Percentiles rank a stretch among this genome's conserved stretches.
These are phyloP conservation scores for Blastocystis sp. DNA, from an alignment of 352 stramenopile genomes.

Conservation along the genomic window DNA sequence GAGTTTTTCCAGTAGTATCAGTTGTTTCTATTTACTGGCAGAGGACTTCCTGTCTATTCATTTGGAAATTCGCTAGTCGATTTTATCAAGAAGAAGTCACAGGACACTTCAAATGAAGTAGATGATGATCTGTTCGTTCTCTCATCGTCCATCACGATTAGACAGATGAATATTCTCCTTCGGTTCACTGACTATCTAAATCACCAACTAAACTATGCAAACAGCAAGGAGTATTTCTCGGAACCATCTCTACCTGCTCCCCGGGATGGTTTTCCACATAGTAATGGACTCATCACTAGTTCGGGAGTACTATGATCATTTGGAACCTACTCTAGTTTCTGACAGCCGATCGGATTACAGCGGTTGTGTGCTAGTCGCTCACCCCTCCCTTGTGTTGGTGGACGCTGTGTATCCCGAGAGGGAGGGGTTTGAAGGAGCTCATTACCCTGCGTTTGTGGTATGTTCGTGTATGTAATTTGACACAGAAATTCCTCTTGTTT, in stretches of 20 bases:
- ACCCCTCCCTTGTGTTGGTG: neutral
- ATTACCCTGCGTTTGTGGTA: neutral
- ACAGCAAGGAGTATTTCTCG: neutral
- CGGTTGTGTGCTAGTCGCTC: neutral
- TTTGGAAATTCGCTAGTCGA: neutral
- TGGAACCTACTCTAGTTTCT: neutral
- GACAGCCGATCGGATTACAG: neutral
- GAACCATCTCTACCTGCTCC: conserved; percentile 7
- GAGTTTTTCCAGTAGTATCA: neutral
- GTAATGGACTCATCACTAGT: neutral
- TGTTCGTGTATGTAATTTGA: neutral
- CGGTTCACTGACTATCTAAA: conserved; percentile 28
- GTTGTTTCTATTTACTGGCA: neutral
- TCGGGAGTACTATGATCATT: neutral
- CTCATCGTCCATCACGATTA: neutral
- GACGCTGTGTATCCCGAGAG: neutral
- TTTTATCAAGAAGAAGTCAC: neutral
- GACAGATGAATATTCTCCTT: neutral
- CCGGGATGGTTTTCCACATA: neutral
- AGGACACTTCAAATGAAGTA: neutral
- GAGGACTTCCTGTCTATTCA: neutral
- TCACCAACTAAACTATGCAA: neutral
- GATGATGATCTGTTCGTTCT: neutral
- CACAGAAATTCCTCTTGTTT: neutral
- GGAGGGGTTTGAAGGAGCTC: neutral